These are phyloP conservation scores for Tetrahymena borealis DNA, from an alignment of 73 alveolate genomes.

Conservation along the genomic window DNA sequence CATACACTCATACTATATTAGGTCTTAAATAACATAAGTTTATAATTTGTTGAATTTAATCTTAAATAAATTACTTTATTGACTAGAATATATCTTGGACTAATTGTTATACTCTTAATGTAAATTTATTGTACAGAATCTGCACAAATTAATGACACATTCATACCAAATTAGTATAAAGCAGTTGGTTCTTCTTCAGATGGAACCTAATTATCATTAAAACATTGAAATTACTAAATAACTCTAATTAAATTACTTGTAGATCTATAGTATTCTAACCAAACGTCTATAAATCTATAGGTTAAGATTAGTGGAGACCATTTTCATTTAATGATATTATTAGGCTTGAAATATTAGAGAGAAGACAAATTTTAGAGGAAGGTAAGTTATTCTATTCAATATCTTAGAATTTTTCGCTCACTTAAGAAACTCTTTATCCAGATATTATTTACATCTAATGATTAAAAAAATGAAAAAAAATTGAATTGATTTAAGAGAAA, in stretches of 20 bases:
- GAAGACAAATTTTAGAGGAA: background rate
- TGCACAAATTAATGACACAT: background rate
- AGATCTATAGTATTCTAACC: background rate
- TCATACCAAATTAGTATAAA: background rate
- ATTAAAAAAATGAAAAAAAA: background rate
- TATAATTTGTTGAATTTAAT: background rate
- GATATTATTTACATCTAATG: background rate
- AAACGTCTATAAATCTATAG: background rate
- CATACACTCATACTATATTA: background rate
- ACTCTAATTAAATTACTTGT: background rate
- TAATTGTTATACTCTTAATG: background rate
- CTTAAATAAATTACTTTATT: background rate
- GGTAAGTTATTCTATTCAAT: background rate
- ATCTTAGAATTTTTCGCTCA: background rate
- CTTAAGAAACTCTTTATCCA: background rate
- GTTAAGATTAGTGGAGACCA: background rate
- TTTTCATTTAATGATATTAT: background rate
- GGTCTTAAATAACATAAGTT: background rate
- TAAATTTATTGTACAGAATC: background rate
- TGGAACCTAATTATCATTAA: background rate
- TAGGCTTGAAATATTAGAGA: background rate
- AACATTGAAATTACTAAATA: background rate
- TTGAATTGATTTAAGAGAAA: background rate
- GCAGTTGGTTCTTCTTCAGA: background rate
- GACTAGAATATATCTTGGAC: background rate